These are phyloP conservation scores for Pyrus hybrid DNA, from an alignment of 331 rosid species.

Conservation along the genomic window DNA sequence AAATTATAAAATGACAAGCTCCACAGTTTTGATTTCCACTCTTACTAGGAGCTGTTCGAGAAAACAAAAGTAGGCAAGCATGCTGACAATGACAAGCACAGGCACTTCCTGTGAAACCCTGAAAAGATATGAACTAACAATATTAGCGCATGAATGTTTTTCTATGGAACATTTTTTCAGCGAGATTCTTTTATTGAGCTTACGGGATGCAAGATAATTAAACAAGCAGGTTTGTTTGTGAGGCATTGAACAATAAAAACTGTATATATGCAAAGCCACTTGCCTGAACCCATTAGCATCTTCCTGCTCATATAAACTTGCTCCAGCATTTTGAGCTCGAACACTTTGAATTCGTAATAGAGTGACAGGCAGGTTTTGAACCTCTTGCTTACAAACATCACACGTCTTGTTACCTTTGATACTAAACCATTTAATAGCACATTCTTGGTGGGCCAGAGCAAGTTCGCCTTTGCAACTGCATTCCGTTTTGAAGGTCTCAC, in stretches of 20 bases:
- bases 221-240: background rate
- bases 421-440: slow-evolving; percentile 93
- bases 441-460: slow-evolving; percentile 93
- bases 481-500: slow-evolving; percentile 92
- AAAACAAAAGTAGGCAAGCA: slow-evolving; percentile 96
- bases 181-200: too few relatives aligned
- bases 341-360: slow-evolving; percentile 64
- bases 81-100: slow-evolving; percentile 87
- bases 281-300: slow-evolving; percentile 66
- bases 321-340: slow-evolving; percentile 38
- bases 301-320: slow-evolving; percentile 31
- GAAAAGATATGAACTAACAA: slow-evolving; percentile 8
- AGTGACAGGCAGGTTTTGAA: slow-evolving; percentile 78
- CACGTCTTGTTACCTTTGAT: slow-evolving; percentile 93
- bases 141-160: slow-evolving; percentile 6
- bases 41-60: slow-evolving; percentile 93
- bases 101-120: slow-evolving; percentile 99
- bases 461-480: slow-evolving; percentile 99
- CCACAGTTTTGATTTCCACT: background rate
- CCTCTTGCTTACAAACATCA: slow-evolving; percentile 93
- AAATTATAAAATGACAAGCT: background rate
- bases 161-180: too few relatives aligned
- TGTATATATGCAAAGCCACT: background rate
- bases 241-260: background rate
- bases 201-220: too few relatives aligned